phyloP scores from a whole-genome alignment of 495 filamentous ascomycete genomes.

The Aspergillus nanangensis region DNA sequence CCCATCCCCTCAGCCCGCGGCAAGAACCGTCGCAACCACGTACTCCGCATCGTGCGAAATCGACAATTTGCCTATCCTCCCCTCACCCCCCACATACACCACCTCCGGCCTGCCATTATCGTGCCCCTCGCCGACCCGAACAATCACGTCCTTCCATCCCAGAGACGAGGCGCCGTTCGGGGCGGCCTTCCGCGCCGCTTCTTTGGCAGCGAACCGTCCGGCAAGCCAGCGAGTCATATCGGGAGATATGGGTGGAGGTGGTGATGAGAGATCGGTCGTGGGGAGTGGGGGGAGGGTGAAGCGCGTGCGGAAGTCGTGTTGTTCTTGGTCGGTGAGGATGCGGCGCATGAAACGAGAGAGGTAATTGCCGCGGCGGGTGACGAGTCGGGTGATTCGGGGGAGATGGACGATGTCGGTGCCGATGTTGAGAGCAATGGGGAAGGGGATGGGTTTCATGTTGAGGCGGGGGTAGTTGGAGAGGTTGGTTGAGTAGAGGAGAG shows the following conservation, averaged over 20 bases:
- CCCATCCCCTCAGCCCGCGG: slow-evolving; percentile 26
- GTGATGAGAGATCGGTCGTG: background rate
- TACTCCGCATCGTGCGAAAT: slow-evolving; percentile 61
- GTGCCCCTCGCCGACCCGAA: slow-evolving; percentile 25
- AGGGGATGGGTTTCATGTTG: slow-evolving; percentile 28
- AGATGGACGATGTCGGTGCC: slow-evolving; percentile 53
- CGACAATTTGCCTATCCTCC: slow-evolving; percentile 35
- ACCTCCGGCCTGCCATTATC: slow-evolving; percentile 31
- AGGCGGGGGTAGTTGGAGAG: background rate
- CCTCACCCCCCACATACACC: slow-evolving; percentile 29
- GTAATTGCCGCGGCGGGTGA: slow-evolving; percentile 34
- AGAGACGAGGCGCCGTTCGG: slow-evolving; percentile 34
- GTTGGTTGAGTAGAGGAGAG: background rate
- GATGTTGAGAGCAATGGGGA: slow-evolving; percentile 40
- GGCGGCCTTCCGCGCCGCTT: slow-evolving; percentile 45
- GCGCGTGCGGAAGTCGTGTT: slow-evolving; percentile 34
- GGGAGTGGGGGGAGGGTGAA: slow-evolving; percentile 18
- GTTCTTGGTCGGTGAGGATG: slow-evolving; percentile 44
- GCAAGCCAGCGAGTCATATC: slow-evolving; percentile 46
- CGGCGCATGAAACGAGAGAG: slow-evolving; percentile 47
- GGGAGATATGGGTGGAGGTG: slow-evolving; percentile 12
- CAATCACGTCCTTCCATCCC: slow-evolving; percentile 37
- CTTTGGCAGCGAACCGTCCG: slow-evolving; percentile 46
- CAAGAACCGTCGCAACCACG: slow-evolving; percentile 50
- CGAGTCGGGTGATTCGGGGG: slow-evolving; percentile 44